These are phyloP conservation scores for Rhodotorula sp. DNA, from an alignment of 1,284 basidiomycete species.

Conservation along the genomic window DNA sequence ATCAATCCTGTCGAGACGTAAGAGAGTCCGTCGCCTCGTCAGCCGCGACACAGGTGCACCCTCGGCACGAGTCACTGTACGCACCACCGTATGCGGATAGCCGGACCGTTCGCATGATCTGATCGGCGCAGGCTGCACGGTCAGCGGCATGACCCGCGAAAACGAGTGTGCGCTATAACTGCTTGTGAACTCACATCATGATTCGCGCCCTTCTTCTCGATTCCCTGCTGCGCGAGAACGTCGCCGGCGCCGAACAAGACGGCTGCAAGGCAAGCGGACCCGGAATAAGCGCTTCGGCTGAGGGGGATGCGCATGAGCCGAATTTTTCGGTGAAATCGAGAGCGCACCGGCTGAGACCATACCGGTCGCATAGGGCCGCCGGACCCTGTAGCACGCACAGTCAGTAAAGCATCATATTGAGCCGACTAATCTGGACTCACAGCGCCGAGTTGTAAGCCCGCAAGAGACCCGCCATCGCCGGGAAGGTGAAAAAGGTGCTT, in stretches of 20 bases:
- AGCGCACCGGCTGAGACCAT: constrained; percentile 25
- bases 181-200: constrained; percentile 63
- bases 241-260: constrained; percentile 61
- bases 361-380: constrained; percentile 30
- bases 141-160: too few relatives aligned
- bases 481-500: not conserved
- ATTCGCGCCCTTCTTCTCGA: constrained; percentile 64
- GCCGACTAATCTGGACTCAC: not conserved
- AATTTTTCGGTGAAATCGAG: not conserved
- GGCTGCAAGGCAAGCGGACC: not conserved
- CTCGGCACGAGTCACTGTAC: not conserved
- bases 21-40: constrained; percentile 1
- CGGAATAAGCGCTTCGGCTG: too few relatives aligned
- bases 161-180: not conserved
- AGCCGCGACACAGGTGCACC: not conserved
- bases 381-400: constrained; percentile 10
- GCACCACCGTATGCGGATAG: constrained; percentile 69
- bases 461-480: too few relatives aligned
- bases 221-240: constrained; percentile 73
- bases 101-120: constrained; percentile 70
- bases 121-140: not conserved
- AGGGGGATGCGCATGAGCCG: too few relatives aligned
- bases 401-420: too few relatives aligned
- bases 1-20: constrained; percentile 19
- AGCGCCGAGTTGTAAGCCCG: constrained; percentile 39